Percentiles rank a stretch among this genome's conserved stretches.
Conservation (phyloP, 148 eudicot genomes). For the Rhododendron ovatum region DNA sequence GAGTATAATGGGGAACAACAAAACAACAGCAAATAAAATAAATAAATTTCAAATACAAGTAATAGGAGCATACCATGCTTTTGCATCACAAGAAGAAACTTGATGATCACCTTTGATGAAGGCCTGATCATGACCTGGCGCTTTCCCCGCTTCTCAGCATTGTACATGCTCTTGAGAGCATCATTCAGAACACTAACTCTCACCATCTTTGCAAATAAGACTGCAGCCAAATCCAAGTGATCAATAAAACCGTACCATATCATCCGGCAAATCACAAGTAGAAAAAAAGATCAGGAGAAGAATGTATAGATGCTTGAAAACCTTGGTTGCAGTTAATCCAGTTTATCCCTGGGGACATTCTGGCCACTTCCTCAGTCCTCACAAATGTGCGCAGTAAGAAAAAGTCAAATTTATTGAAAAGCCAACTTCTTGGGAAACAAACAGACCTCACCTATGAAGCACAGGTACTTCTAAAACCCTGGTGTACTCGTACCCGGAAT, state of each 20-base stretch:
- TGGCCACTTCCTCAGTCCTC: not conserved
- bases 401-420: not conserved
- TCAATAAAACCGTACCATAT: not conserved
- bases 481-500: no score
- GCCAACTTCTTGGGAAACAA: not conserved
- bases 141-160: constrained; percentile 86
- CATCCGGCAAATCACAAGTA: not conserved
- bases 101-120: constrained; percentile 76
- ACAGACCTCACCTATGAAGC: not conserved
- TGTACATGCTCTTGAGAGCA: constrained; percentile 91
- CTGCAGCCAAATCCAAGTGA: constrained; percentile 6
- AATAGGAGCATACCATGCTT: constrained; percentile 50
- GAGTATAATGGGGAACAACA: not conserved
- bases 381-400: not conserved
- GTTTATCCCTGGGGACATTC: not conserved
- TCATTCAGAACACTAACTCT: constrained; percentile 84
- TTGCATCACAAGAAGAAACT: constrained; percentile 83
- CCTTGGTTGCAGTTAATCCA: not conserved
- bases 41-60: not conserved
- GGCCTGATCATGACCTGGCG: constrained; percentile 84
- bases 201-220: constrained; percentile 48
- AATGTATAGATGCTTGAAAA: not conserved
- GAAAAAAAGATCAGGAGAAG: not conserved
- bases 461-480: no score
- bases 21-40: not conserved